A percentile compares a stretch with the other conserved stretches of the same genome.
Evolutionary conservation across 2,329 filamentous ascomycete genomes (phyloP).

Genomic region (Aschersonia sp.): DNA sequence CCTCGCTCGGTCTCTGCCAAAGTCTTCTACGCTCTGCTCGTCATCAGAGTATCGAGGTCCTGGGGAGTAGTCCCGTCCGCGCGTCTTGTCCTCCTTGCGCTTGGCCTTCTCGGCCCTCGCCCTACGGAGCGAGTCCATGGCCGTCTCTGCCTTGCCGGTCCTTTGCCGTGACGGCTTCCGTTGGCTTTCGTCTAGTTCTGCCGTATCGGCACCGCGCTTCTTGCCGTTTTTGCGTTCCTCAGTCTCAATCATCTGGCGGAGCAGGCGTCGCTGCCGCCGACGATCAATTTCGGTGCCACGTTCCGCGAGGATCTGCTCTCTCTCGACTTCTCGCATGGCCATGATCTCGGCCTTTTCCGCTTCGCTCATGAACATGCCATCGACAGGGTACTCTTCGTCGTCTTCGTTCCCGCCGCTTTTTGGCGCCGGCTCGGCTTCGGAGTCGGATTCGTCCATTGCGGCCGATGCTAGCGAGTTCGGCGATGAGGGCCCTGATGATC

Average conservation of each 20-base stretch:
- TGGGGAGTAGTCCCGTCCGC: slow-evolving; percentile 39
- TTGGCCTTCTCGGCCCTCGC: slow-evolving; percentile 46
- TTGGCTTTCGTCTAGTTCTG: slow-evolving; percentile 61
- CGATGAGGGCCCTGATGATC: slow-evolving; percentile 54
- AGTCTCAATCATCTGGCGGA: slow-evolving; percentile 64
- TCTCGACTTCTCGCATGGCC: slow-evolving; percentile 76
- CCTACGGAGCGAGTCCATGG: slow-evolving; percentile 55
- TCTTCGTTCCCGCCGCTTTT: slow-evolving; percentile 30
- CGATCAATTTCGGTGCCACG: slow-evolving; percentile 72
- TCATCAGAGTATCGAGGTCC: slow-evolving; percentile 26
- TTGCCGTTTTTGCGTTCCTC: slow-evolving; percentile 38
- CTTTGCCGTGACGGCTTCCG: slow-evolving; percentile 62
- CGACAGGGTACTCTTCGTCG: slow-evolving; percentile 64
- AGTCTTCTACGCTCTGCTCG: slow-evolving; percentile 65
- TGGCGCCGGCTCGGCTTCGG: slow-evolving; percentile 31
- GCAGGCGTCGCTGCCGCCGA: slow-evolving; percentile 65
- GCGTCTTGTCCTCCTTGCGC: slow-evolving; percentile 37
- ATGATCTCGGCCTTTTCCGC: slow-evolving; percentile 68
- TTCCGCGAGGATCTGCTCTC: slow-evolving; percentile 80
- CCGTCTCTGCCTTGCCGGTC: slow-evolving; percentile 37
- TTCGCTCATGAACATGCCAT: slow-evolving; percentile 66
- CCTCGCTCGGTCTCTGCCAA: slow-evolving; percentile 37
- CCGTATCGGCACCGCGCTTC: slow-evolving; percentile 65
- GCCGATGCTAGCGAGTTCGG: slow-evolving; percentile 66
- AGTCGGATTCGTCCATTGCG: slow-evolving; percentile 81